Base-by-base conservation (phyloP, 345 rosid genomes). In the Microthlaspi erraticum region DNA sequence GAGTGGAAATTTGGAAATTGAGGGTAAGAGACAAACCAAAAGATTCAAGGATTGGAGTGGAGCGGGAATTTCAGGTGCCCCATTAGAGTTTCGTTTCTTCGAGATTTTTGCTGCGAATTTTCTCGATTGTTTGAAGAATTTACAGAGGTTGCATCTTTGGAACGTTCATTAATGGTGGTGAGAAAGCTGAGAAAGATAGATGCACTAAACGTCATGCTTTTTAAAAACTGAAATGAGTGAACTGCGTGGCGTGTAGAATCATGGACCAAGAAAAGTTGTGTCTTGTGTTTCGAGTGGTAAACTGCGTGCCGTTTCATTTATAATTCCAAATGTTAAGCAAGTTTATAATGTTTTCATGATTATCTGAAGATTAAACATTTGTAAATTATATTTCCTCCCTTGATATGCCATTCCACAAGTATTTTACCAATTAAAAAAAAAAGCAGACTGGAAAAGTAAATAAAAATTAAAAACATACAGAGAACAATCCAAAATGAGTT, bases 101-200 rank as follows among this genome's bases (percentile, higher is more conserved):
- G 8, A 45, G 50, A 45, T 2, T 45, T 45, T 45, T 45, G 11
- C 29, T 34, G 5, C n/a, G n/a, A 56, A 9, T 55, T 38, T 33
- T 54, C 49, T 44, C 11, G 16, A 10, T 41, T 44, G 23, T 16
- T 55, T 26, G 38, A 33, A 5, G 39, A 39, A n/a, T 56, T 34
- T 44, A 43, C 54, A 26, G 26, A 62, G 16, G 16, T 14, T 2
- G 33, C 32, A 63, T 33, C 56, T 66, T 52, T 66, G 39, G 71
- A 52, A 29, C 1, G 18, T 39, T 38, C 70, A 7, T 23, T n/a
- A 16, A 7, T 2, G 37, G 26, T 2, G 37, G 26, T 23, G 49
- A 51, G 48, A 19, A 51, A 38, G 48, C 58, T 26, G 57, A 11
- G 41, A 12, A 57, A 45, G 34, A 38, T 70, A 10, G 19, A 26